Evolutionary conservation across 345 rosid species (phyloP).

Genomic region (Salix suchowensis): DNA sequence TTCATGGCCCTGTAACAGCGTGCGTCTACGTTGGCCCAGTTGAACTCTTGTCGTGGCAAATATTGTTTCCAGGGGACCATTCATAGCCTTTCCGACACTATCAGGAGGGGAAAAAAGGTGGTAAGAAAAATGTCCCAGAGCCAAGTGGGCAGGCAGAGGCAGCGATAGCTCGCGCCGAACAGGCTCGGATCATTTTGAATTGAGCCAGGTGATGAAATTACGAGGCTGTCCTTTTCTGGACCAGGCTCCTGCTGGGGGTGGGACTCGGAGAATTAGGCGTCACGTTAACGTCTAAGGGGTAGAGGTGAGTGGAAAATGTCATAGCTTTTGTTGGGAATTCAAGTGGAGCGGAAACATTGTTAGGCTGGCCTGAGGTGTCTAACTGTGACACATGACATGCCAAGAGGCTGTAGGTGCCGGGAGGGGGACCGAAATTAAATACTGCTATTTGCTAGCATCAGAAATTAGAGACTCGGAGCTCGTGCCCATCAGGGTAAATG

Average conservation of each 20-base stretch:
- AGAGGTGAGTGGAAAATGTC: neutral
- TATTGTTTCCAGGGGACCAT: neutral
- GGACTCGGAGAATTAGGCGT: conserved; percentile 9
- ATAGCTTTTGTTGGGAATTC: neutral
- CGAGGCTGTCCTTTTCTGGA: neutral
- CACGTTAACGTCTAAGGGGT: conserved; percentile 1
- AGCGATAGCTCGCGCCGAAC: too few relatives aligned
- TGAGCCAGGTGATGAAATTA: too few relatives aligned
- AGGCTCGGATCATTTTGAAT: too few relatives aligned
- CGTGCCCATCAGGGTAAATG: neutral
- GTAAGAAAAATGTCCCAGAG: too few relatives aligned
- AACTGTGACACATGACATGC: neutral
- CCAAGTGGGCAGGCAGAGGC: too few relatives aligned
- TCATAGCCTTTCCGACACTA: neutral
- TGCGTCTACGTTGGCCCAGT: neutral
- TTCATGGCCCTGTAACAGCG: too few relatives aligned
- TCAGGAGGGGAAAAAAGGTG: too few relatives aligned
- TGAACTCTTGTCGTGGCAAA: neutral
- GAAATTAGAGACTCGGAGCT: neutral
- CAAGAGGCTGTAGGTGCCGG: neutral
- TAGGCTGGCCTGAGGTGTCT: neutral
- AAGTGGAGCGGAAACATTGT: neutral
- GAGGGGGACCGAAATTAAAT: neutral
- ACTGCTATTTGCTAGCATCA: neutral
- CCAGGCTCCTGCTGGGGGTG: neutral